Evolutionary conservation across 116 monocot genomes (phyloP).

Genomic region (Thalassia testudinum): DNA sequence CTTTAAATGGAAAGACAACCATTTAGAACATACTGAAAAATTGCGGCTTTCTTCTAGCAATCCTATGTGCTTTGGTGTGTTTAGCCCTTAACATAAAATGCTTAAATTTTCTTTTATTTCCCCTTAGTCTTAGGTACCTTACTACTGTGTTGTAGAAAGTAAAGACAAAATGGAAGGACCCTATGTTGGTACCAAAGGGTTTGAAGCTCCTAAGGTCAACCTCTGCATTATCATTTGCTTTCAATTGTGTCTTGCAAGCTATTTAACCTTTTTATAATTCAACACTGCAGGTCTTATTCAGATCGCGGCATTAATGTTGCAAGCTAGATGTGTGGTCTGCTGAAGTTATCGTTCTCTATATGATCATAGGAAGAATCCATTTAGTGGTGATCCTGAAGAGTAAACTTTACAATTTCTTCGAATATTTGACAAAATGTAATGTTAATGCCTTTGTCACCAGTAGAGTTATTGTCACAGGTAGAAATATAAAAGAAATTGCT

Average conservation of each 20-base stretch:
- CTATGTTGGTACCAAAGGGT: too few relatives aligned
- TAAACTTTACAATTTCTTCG: constrained; percentile 12
- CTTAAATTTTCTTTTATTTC: not conserved
- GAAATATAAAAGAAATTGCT: constrained; percentile 89
- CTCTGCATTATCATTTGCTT: too few relatives aligned
- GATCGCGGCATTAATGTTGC: constrained; percentile 71
- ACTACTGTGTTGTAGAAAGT: constrained; percentile 6
- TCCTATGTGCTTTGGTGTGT: constrained; percentile 30
- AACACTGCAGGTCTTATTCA: constrained; percentile 74
- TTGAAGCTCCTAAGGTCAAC: too few relatives aligned
- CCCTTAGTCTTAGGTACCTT: not conserved
- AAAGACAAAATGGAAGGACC: constrained; percentile 81
- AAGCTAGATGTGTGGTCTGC: constrained; percentile 91
- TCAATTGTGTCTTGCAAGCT: not conserved
- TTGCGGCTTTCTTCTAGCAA: constrained; percentile 68
- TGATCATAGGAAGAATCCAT: constrained; percentile 77
- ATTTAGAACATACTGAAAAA: too few relatives aligned
- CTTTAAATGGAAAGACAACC: too few relatives aligned
- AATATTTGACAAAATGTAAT: too few relatives aligned
- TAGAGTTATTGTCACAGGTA: constrained; percentile 6
- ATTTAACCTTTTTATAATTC: too few relatives aligned
- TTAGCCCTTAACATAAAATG: too few relatives aligned
- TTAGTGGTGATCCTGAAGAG: constrained; percentile 89
- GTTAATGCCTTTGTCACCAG: too few relatives aligned
- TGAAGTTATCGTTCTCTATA: constrained; percentile 76